Percentiles rank a stretch among this genome's conserved stretches.
Conservation (phyloP, 768 basidiomycete species). For the Ramaria rubella region DNA sequence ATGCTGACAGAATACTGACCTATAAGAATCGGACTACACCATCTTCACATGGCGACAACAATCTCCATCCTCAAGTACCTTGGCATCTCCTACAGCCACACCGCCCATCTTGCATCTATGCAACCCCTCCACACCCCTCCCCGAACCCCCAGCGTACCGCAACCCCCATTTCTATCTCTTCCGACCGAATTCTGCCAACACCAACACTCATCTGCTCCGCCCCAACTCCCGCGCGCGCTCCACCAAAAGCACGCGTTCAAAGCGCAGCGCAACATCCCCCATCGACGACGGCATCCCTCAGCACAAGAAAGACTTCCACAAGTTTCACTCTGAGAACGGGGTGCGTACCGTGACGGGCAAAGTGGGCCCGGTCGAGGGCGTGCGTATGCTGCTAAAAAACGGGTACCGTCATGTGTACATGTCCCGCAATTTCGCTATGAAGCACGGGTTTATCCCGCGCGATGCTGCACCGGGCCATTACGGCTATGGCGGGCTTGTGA, state of each 20-base stretch:
- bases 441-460: slow-evolving; percentile 79
- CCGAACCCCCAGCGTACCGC: slow-evolving; percentile 53
- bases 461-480: slow-evolving; percentile 87
- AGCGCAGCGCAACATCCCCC: slow-evolving; percentile 13
- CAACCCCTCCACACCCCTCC: slow-evolving; percentile 53
- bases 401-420: slow-evolving; percentile 95
- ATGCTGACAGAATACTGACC: slow-evolving; percentile 1
- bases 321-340: slow-evolving; percentile 86
- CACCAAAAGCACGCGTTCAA: slow-evolving; percentile 28
- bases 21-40: slow-evolving; percentile 73
- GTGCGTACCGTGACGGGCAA: slow-evolving; percentile 88
- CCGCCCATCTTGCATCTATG: slow-evolving; percentile 57
- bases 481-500: slow-evolving; percentile 87
- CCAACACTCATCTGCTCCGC: slow-evolving; percentile 20
- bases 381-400: slow-evolving; percentile 87
- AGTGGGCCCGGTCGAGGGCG: slow-evolving; percentile 85
- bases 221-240: slow-evolving; percentile 18
- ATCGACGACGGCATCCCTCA: slow-evolving; percentile 48
- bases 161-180: slow-evolving; percentile 72
- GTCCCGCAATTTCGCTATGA: slow-evolving; percentile 84
- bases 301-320: slow-evolving; percentile 71
- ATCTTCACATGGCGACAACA: slow-evolving; percentile 78
- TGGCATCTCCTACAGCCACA: slow-evolving; percentile 18
- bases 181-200: slow-evolving; percentile 28
- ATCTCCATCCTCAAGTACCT: slow-evolving; percentile 25